Evolutionary conservation across 371 early-diverging fungal species (phyloP), one percentile per base, ranked within the genome.

Genomic region (Fennellomyces sp.): DNA sequence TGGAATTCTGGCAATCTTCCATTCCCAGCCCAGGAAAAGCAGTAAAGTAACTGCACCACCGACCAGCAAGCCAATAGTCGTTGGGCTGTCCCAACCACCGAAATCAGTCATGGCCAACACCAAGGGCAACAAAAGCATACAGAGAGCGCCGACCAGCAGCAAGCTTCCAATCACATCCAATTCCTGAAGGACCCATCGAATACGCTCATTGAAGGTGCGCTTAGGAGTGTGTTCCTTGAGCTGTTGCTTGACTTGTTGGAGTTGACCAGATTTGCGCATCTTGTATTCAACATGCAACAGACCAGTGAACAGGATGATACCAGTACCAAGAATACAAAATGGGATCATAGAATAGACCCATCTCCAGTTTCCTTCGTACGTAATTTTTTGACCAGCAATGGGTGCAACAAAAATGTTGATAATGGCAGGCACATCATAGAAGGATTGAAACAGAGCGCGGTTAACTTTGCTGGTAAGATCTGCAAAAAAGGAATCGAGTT

Each of bases 131-230:
- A 81, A 35, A 5, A 76, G 66, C 55, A 78, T 47, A 25, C 61
- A 66, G 50, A 81, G 62, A 36, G 66, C 63, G n/a, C 68, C 63
- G 15, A 72, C 58, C 48, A 81, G 57, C 27, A 81, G 53, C 10
- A 81, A 19, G 36, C 73, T 76, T 13, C 81, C 81, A 28, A 81
- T 41, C 2, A 67, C 52, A 62, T 81, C 78, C 35, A 76, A 64
- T 58, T 78, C 76, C 33, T 66, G 66, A 33, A 63, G 45, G 33
- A 70, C 41, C 75, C 74, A 81, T 5, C 23, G 15, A 27, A 68
- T 17, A 10, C 39, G 26, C 15, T 61, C 31, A 13, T 7, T 6
- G 27, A 60, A 28, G 13, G 53, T 21, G 25, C 35, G 47, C 19
- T 47, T 30, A 52, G 29, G 63, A 58, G 26, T 62, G 11, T 51